These are phyloP conservation scores for Porphyra umbilicalis DNA, from an alignment of 31 red algal genomes.

Conservation along the genomic window DNA sequence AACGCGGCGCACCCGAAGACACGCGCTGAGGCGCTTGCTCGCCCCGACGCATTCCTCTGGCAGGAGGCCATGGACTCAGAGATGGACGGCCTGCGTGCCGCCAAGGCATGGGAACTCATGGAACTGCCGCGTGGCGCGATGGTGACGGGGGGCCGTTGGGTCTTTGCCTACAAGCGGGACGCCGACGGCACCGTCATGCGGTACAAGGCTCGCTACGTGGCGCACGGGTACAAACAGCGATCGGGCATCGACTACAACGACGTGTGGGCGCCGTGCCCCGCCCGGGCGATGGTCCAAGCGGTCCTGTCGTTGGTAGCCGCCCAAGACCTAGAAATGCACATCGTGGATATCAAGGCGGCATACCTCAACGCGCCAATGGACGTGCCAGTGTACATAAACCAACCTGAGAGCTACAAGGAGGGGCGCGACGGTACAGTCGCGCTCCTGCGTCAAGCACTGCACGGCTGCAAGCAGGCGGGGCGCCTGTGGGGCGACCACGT, in stretches of 20 bases:
- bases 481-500: slow-evolving; percentile 6
- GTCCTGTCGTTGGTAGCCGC: no score
- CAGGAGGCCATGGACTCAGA: slow-evolving; percentile 1
- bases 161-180: slow-evolving; percentile 8
- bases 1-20: neutral
- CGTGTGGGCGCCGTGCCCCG: no score
- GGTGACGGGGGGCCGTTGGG: neutral
- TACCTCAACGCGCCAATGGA: no score
- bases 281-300: no score
- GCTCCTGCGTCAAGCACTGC: neutral
- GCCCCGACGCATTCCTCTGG: neutral
- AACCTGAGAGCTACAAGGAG: slow-evolving; percentile 23
- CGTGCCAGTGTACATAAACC: slow-evolving; percentile 26
- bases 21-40: neutral
- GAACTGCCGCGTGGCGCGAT: neutral
- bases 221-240: no score
- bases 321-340: no score
- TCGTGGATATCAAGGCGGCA: no score
- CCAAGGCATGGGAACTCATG: slow-evolving; percentile 1
- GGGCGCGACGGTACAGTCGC: neutral
- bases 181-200: neutral
- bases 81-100: neutral
- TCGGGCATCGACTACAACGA: no score
- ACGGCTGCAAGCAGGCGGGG: slow-evolving; percentile 33
- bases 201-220: neutral